Evolutionary conservation across 495 filamentous ascomycete genomes (phyloP), one percentile per base, ranked within the genome.

Genomic region (Penicillium nucicola): DNA sequence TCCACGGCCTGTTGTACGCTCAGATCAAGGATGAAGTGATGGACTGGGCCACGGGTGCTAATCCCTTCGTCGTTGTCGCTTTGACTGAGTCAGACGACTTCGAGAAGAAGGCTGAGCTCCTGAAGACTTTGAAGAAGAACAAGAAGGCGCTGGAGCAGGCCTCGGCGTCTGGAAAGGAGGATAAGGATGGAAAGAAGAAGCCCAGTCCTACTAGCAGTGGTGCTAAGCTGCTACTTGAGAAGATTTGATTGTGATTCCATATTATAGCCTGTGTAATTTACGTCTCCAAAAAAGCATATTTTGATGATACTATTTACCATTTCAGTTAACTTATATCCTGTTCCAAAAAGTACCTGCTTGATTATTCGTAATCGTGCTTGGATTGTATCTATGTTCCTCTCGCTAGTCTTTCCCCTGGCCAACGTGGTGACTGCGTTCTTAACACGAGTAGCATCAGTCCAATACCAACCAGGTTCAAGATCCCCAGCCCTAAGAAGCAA

Each of bases 11-110:
- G 38, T 70, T 97, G 11, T 97, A 89, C 56, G 81, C 85, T 30
- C 74, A 82, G 48, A 90, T 96, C 64, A 75, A 85, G 54, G 82
- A 84, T 2, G 74, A 90, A 39, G 71, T 95, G 34, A 58, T 91
- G 56, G 67, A 82, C n/a, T 98, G 93, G 93, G 95, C 95, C 1
- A 89, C 82, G 0, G 87, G 92, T 2, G 76, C 81, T 1, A 87
- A 89, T 45, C 84, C 83, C 1, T 97, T 95, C 56, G 86, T 95
- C 11, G 77, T 95, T 12, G 75, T 97, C 17, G 85, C 79, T 1
- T 67, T 98, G 42, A 55, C 91, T 12, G 95, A 97, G 69, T 81
- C 87, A 2, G 80, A 85, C 4, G 87, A 86, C 42, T 97, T 96
- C 58, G 71, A 75, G 18, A 74, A 81, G 56, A 82, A 80, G 64